Evolutionary conservation across 768 basidiomycete species (phyloP).

Genomic region (Mrakia frigida): DNA sequence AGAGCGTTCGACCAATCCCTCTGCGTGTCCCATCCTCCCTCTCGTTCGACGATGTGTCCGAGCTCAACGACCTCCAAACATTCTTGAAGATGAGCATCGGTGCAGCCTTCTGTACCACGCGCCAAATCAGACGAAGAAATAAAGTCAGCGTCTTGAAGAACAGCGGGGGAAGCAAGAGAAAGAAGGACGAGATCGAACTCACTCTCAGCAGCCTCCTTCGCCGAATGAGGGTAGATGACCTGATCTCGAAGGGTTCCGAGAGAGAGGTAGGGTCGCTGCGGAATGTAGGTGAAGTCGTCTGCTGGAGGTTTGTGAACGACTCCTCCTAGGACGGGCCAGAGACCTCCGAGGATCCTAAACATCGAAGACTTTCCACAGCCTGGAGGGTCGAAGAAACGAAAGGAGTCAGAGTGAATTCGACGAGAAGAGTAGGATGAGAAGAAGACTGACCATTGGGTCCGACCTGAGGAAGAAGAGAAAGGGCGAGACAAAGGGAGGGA

Average conservation of each 20-base stretch:
- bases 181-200: slow-evolving; percentile 40
- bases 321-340: slow-evolving; percentile 54
- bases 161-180: background rate
- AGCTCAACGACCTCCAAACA: slow-evolving; percentile 78
- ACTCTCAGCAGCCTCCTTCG: slow-evolving; percentile 71
- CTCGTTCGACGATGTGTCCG: slow-evolving; percentile 77
- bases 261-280: slow-evolving; percentile 92
- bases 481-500: background rate
- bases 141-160: background rate
- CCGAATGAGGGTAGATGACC: slow-evolving; percentile 88
- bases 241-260: slow-evolving; percentile 92
- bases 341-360: slow-evolving; percentile 90
- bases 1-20: slow-evolving; percentile 62
- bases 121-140: background rate
- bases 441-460: slow-evolving; percentile 70
- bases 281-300: slow-evolving; percentile 85
- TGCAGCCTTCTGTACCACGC: slow-evolving; percentile 55
- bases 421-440: background rate
- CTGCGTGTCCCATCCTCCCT: slow-evolving; percentile 91
- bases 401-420: background rate
- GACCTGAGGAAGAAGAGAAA: slow-evolving; percentile 49
- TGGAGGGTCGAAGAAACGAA: slow-evolving; percentile 42
- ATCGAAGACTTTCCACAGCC: slow-evolving; percentile 84
- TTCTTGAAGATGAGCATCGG: slow-evolving; percentile 65
- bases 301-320: slow-evolving; percentile 83